Evolutionary conservation across 768 basidiomycete genomes (phyloP).

Genomic region (Trametes villosa): DNA sequence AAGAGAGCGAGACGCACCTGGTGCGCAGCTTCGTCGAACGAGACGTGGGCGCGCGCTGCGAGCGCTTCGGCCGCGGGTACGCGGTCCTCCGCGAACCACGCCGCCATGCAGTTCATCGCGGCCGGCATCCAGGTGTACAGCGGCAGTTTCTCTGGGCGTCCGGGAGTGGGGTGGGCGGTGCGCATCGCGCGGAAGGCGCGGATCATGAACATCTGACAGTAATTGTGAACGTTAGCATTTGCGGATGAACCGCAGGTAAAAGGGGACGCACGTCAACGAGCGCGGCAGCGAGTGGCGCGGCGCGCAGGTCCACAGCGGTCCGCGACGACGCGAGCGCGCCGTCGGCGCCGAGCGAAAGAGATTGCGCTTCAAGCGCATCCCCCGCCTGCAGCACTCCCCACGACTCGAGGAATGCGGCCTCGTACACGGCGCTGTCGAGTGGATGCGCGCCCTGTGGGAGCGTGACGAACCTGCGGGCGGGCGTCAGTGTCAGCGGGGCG

Average conservation of each 20-base stretch:
- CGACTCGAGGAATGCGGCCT: neutral
- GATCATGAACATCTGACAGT: neutral
- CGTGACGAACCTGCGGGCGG: neutral
- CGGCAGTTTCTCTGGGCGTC: neutral
- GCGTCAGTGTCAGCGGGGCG: neutral
- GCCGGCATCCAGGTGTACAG: slow-evolving; percentile 1
- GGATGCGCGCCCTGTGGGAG: neutral
- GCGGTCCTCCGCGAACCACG: neutral
- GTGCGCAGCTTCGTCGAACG: neutral
- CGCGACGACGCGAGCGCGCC: neutral
- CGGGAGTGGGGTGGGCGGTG: neutral
- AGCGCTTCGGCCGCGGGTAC: neutral
- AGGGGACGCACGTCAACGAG: slow-evolving; percentile 4
- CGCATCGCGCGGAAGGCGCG: neutral
- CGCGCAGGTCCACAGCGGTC: neutral
- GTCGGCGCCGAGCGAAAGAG: neutral
- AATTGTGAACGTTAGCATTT: neutral
- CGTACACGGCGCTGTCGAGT: neutral
- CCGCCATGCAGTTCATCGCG: neutral
- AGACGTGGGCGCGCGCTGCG: neutral
- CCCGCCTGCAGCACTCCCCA: neutral
- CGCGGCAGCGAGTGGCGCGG: neutral
- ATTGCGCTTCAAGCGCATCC: neutral
- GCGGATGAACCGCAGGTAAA: neutral
- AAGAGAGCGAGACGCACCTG: neutral